Percentiles rank a stretch among this genome's conserved stretches.
phyloP scores from a whole-genome alignment of 2,329 filamentous ascomycete species.

The Colletotrichum aenigma region DNA sequence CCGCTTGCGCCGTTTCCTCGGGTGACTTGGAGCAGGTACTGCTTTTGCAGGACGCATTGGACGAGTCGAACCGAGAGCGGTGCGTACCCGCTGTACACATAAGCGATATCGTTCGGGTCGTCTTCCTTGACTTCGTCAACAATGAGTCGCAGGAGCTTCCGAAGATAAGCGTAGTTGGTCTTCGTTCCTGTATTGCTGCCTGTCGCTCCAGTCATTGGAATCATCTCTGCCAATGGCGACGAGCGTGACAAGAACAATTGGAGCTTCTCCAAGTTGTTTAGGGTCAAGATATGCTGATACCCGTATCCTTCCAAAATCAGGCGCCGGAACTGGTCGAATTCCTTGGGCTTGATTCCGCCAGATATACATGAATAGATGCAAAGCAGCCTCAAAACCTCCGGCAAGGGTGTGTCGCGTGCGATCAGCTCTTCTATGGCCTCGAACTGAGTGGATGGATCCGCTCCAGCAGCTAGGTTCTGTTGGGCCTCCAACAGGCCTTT shows the following conservation, averaged over 20 bases:
- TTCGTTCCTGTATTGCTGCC: constrained; percentile 70
- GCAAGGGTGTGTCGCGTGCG: constrained; percentile 79
- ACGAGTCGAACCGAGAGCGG: constrained; percentile 90
- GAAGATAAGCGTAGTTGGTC: constrained; percentile 89
- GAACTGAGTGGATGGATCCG: constrained; percentile 87
- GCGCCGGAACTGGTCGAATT: constrained; percentile 88
- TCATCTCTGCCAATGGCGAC: constrained; percentile 79
- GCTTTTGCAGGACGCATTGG: constrained; percentile 91
- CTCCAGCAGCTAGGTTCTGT: constrained; percentile 90
- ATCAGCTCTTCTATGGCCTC: constrained; percentile 95
- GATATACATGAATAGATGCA: constrained; percentile 92
- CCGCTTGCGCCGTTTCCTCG: constrained; percentile 61
- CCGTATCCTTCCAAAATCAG: constrained; percentile 92
- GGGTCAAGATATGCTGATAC: constrained; percentile 90
- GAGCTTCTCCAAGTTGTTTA: constrained; percentile 87
- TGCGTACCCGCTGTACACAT: constrained; percentile 97
- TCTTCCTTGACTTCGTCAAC: constrained; percentile 97
- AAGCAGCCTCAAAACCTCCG: constrained; percentile 82
- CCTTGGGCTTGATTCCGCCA: constrained; percentile 85
- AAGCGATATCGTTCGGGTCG: constrained; percentile 93
- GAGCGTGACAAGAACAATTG: constrained; percentile 81
- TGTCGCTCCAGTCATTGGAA: constrained; percentile 70
- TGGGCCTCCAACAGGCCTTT: constrained; percentile 89
- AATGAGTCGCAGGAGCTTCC: constrained; percentile 86
- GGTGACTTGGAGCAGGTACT: constrained; percentile 74